A percentile compares a stretch with the other conserved stretches of the same genome.
phyloP scores from a whole-genome alignment of 2,329 filamentous ascomycete species.

The Septoria petroselini region DNA sequence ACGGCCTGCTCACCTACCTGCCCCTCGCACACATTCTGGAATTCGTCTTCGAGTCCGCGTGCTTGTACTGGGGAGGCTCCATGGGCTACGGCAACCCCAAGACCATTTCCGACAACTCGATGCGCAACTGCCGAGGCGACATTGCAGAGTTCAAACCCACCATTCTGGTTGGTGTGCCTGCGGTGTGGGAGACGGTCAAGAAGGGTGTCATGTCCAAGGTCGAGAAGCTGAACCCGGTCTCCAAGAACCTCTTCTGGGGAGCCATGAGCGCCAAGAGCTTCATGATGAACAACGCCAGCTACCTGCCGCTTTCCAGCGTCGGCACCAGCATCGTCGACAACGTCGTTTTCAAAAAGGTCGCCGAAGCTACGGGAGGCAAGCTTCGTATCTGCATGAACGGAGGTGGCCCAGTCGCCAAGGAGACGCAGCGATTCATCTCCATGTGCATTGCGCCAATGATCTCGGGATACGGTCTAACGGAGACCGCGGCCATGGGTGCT shows the following conservation, averaged over 20 bases:
- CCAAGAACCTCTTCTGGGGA: conserved; percentile 74
- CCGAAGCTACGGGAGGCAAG: conserved; percentile 81
- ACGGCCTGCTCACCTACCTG: conserved; percentile 83
- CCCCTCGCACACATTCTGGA: conserved; percentile 95
- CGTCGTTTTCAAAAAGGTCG: conserved; percentile 88
- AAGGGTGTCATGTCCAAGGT: conserved; percentile 87
- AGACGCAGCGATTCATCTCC: conserved; percentile 86
- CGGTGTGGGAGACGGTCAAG: conserved; percentile 95
- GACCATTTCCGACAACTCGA: conserved; percentile 80
- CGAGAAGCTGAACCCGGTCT: conserved; percentile 65
- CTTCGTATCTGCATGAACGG: conserved; percentile 92
- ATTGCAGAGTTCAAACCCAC: conserved; percentile 89
- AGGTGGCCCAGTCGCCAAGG: conserved; percentile 82
- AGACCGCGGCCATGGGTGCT: conserved; percentile 74
- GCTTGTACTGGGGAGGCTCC: conserved; percentile 82
- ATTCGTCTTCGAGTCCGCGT: conserved; percentile 90
- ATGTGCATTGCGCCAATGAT: conserved; percentile 94
- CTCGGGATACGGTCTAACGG: conserved; percentile 87
- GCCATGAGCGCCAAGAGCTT: conserved; percentile 61
- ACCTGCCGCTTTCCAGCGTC: conserved; percentile 47
- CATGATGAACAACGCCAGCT: conserved; percentile 49
- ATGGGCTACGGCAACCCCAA: conserved; percentile 91
- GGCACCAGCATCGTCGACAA: conserved; percentile 70
- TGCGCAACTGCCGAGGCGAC: conserved; percentile 87
- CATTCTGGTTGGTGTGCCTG: conserved; percentile 88